Evolutionary conservation across 352 stramenopile species (phyloP), one percentile per base, ranked within the genome.

Genomic region (Globisporangium uncinulatum): DNA sequence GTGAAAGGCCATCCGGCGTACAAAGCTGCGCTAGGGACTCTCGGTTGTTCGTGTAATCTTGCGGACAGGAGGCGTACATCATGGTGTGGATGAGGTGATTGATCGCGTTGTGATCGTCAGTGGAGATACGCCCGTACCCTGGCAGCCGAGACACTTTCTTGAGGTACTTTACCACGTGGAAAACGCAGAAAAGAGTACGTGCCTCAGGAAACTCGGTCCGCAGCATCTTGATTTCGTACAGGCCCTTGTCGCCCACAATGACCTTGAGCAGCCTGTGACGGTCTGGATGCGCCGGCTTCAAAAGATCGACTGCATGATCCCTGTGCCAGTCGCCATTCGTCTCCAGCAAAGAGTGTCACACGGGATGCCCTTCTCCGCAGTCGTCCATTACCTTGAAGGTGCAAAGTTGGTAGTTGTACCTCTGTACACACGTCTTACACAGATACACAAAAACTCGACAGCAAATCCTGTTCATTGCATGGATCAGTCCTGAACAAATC

Each of bases 171-270:
- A 29, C 49, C 6, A 67, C 60, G 21, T 74, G 67, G 32, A 74
- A 74, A 45, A 29, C 4, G 21, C 67, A 74, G 14, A 69, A 63
- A 1, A 74, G 24, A 0, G 69, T 31, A 0, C 57, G 53, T 2
- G 47, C 60, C 15, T 59, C 21, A 0, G 37, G 59, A 41, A 68
- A 70, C 14, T 61, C 10, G 1, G 0, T 15, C 29, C 57, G n/a
- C 17, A 74, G 15, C 0, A 70, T 41, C 11, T 46, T n/a, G 47
- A 72, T 69, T 49, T 69, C 65, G 9, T 66, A 63, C 19, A 69
- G 37, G 36, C 70, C 56, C 43, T 70, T 70, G 54, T 74, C 59
- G 1, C 67, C 62, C 11, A 74, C 62, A 3, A 74, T 57, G 3
- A 70, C 59, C 4, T 56, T 1, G 2, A 70, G 9, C 15, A 61